Base-by-base conservation (phyloP, 306 rosid genomes). In the Neltuma alba region DNA sequence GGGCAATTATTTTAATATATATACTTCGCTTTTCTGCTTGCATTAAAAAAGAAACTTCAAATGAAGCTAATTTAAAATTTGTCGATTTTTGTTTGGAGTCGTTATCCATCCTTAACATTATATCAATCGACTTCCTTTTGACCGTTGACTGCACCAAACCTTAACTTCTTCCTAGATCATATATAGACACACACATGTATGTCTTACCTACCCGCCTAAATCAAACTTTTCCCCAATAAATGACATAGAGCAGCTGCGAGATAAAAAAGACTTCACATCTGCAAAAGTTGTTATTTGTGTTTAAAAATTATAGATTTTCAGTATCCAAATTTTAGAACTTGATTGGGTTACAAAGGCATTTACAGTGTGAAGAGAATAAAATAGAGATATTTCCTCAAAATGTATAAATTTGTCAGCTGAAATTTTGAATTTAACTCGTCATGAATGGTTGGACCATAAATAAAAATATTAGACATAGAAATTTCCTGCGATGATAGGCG, bases 61-160 rank as follows among this genome's bases (percentile, higher is more conserved):
- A 8, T n/a, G 20, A 61, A 30, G 41, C 57, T 16, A 1, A 25
- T 18, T 50, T 18, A 50, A n/a, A n/a, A 50, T 62, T 31, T 30
- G 68, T 28, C 27, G 18, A 33, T 7, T 10, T 25, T 42, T 45
- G 52, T 21, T 47, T 63, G 66, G 34, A 28, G 64, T 28, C 31
- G 16, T 25, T 58, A 27, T 23, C 16, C 62, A 21, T 63, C 72
- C 16, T 31, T 4, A 6, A 37, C 71, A 58, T 44, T 31, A 37
- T 30, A 2, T 21, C 34, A 5, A 71, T 33, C 33, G 16, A 60
- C 62, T 8, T 60, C 52, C n/a, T 2, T 79, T 79, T 71, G 83
- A 79, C 64, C 72, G 11, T 63, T 48, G 73, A 76, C 80, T 76
- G 12, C 28, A 61, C 77, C 65, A 71, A 79, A 71, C 77, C 74